These are phyloP conservation scores for Pseudogymnoascus verrucosus DNA, from an alignment of 2,329 filamentous ascomycete genomes.

Conservation along the genomic window DNA sequence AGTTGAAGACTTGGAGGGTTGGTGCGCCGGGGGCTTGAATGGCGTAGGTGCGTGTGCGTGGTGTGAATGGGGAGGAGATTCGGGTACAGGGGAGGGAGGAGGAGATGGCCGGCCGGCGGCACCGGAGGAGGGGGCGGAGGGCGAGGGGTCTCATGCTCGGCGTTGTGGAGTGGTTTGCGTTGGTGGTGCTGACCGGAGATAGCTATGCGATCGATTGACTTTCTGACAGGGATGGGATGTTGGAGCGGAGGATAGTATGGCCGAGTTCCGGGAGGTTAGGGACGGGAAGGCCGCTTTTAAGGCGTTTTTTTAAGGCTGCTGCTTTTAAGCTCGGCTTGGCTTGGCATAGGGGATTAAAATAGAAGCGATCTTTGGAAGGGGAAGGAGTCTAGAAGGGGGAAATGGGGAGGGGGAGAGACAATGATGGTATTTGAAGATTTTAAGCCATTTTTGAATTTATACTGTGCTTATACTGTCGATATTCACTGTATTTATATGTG, in stretches of 20 bases:
- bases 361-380: background rate
- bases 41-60: constrained; percentile 61
- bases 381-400: background rate
- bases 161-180: background rate
- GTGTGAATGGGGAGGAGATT: constrained; percentile 18
- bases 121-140: background rate
- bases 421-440: background rate
- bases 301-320: background rate
- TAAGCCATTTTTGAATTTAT: background rate
- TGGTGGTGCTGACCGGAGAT: background rate
- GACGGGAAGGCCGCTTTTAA: constrained; percentile 3
- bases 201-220: background rate
- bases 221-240: background rate
- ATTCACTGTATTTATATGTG: background rate
- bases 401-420: background rate
- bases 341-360: background rate
- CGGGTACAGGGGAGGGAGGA: constrained; percentile 13
- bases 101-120: background rate
- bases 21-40: constrained; percentile 69
- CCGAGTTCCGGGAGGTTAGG: background rate
- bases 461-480: background rate
- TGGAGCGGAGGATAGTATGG: background rate
- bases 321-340: background rate
- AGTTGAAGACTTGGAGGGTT: constrained; percentile 85
- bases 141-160: background rate